Conservation (phyloP, 345 rosid genomes). For the Citrus inodora region DNA sequence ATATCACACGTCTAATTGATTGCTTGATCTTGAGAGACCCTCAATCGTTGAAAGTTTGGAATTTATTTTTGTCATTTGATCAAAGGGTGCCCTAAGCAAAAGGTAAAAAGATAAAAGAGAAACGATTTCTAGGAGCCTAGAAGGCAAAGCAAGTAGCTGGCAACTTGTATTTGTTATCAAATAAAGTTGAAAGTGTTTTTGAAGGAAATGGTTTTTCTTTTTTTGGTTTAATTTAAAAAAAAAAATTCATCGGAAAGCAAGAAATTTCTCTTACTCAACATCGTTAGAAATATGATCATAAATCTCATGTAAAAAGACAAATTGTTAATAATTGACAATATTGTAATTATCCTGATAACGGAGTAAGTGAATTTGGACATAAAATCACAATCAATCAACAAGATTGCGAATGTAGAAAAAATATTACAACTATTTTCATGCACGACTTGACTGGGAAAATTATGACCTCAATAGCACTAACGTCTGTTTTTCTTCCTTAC, state of each 20-base stretch:
- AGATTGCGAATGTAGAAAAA: not conserved
- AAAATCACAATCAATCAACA: too few relatives aligned
- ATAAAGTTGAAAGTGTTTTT: not conserved
- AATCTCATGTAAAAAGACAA: not conserved
- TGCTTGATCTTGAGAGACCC: not conserved
- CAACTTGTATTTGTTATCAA: not conserved
- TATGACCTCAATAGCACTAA: not conserved
- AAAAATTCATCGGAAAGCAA: too few relatives aligned
- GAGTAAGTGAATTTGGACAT: too few relatives aligned
- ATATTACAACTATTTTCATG: not conserved
- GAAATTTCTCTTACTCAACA: too few relatives aligned
- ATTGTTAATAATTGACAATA: not conserved
- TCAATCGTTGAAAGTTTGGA: not conserved
- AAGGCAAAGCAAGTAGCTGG: not conserved
- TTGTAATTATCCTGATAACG: not conserved
- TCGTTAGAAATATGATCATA: too few relatives aligned
- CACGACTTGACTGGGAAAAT: not conserved
- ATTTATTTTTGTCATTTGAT: not conserved
- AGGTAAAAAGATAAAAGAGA: not conserved
- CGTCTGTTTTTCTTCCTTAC: too few relatives aligned
- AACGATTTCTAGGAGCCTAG: not conserved
- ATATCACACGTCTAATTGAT: conserved; percentile 2
- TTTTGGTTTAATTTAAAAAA: not conserved
- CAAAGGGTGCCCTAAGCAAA: not conserved
- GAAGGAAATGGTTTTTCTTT: not conserved